Evolutionary conservation across 306 rosid species (phyloP).

Genomic region (Vigna radiata): DNA sequence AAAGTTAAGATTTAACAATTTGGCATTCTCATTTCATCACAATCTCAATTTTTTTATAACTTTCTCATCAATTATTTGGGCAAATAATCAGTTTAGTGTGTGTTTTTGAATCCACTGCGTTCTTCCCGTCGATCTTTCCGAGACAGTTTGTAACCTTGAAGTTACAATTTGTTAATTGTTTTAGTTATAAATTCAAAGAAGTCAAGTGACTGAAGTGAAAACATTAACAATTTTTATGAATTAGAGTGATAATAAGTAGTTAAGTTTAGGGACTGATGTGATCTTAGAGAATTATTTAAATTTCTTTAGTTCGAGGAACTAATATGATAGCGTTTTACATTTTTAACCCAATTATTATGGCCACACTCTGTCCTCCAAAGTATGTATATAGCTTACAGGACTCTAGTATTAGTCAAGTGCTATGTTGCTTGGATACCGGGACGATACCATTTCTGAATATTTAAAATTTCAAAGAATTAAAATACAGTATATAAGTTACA

Average conservation of each 20-base stretch:
- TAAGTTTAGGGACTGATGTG: too few relatives aligned
- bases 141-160: too few relatives aligned
- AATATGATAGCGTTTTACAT: too few relatives aligned
- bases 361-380: background rate
- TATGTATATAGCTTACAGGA: background rate
- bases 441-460: background rate
- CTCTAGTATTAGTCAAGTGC: conserved; percentile 4
- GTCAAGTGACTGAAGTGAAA: too few relatives aligned
- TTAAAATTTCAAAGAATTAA: background rate
- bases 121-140: too few relatives aligned
- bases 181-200: too few relatives aligned
- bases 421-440: background rate
- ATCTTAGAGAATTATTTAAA: too few relatives aligned
- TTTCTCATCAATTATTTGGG: background rate
- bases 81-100: background rate
- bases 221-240: too few relatives aligned
- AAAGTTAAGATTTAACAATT: background rate
- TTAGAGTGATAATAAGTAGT: too few relatives aligned
- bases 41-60: background rate
- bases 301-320: too few relatives aligned
- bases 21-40: background rate
- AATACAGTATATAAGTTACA: background rate
- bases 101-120: background rate
- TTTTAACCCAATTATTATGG: background rate
- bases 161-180: too few relatives aligned